Conservation (phyloP, 2,329 filamentous ascomycete genomes). For the Fusarium brevicatenulatum region DNA sequence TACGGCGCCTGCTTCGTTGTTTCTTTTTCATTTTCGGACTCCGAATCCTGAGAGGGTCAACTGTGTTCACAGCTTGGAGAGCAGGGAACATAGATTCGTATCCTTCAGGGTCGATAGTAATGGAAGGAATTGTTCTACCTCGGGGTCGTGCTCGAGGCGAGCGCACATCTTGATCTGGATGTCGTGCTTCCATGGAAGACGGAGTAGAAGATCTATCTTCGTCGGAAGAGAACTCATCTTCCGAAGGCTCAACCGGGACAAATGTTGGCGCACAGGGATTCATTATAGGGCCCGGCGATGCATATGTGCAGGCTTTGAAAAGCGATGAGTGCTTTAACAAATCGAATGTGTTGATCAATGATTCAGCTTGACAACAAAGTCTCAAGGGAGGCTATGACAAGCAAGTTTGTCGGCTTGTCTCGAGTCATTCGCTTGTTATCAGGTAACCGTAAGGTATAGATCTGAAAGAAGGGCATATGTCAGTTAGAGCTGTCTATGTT, state of each 20-base stretch:
- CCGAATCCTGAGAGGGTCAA: not conserved
- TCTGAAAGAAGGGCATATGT: not conserved
- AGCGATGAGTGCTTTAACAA: not conserved
- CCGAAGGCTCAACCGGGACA: constrained; percentile 28
- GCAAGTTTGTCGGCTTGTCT: not conserved
- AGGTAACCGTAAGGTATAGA: not conserved
- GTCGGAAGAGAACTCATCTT: constrained; percentile 1
- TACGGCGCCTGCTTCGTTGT: not conserved
- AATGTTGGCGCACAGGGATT: constrained; percentile 46
- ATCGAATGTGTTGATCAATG: not conserved
- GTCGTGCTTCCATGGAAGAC: constrained; percentile 1
- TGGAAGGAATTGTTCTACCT: not conserved
- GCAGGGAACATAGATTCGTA: constrained; percentile 42
- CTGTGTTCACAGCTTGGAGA: constrained; percentile 9
- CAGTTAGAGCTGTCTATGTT: not conserved
- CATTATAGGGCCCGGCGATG: constrained; percentile 28
- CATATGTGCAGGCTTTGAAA: not conserved
- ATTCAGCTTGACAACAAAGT: not conserved
- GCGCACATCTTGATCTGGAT: not conserved
- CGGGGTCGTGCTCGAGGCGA: not conserved
- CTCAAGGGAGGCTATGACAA: not conserved
- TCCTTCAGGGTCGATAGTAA: constrained; percentile 32
- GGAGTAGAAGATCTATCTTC: not conserved
- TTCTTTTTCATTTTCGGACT: not conserved
- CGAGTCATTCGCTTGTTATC: not conserved